A percentile compares a stretch with the other conserved stretches of the same genome.
Evolutionary conservation across 1,284 basidiomycete genomes (phyloP).

Genomic region (Puccinia hordei): DNA sequence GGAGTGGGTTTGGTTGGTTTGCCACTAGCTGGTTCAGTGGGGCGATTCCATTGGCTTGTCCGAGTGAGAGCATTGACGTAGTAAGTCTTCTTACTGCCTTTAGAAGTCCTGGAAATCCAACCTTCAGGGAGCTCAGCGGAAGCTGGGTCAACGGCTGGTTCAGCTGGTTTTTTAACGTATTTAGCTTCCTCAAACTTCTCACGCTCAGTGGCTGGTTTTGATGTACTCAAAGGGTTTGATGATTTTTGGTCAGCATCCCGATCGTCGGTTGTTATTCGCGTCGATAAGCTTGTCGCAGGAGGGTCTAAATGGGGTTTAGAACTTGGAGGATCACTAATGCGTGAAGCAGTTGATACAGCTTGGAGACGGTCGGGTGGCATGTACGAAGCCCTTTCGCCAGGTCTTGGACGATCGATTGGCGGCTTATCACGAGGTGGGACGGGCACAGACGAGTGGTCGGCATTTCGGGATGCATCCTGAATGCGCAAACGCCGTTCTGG

Average conservation of each 20-base stretch:
- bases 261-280: slow-evolving; percentile 17
- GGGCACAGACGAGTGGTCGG: background rate
- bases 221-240: slow-evolving; percentile 14
- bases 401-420: slow-evolving; percentile 10
- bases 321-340: background rate
- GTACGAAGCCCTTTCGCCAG: slow-evolving; percentile 44
- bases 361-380: slow-evolving; percentile 45
- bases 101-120: slow-evolving; percentile 43
- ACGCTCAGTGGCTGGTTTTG: slow-evolving; percentile 29
- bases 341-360: slow-evolving; percentile 22
- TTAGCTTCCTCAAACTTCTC: slow-evolving; percentile 28
- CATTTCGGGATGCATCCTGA: background rate
- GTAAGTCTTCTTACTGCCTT: slow-evolving; percentile 49
- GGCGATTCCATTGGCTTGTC: slow-evolving; percentile 48
- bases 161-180: slow-evolving; percentile 22
- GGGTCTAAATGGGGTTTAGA: background rate
- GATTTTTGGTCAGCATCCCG: slow-evolving; percentile 7
- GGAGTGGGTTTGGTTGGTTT: slow-evolving; percentile 6
- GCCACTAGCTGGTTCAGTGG: slow-evolving; percentile 42
- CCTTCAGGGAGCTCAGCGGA: slow-evolving; percentile 35
- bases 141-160: slow-evolving; percentile 10
- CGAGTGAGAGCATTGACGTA: slow-evolving; percentile 49
- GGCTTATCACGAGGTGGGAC: background rate
- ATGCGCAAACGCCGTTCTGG: slow-evolving; percentile 3
- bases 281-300: slow-evolving; percentile 3